A percentile compares a stretch with the other conserved stretches of the same genome.
These are phyloP conservation scores for Citrus cavaleriei DNA, from an alignment of 345 rosid genomes.

Conservation along the genomic window DNA sequence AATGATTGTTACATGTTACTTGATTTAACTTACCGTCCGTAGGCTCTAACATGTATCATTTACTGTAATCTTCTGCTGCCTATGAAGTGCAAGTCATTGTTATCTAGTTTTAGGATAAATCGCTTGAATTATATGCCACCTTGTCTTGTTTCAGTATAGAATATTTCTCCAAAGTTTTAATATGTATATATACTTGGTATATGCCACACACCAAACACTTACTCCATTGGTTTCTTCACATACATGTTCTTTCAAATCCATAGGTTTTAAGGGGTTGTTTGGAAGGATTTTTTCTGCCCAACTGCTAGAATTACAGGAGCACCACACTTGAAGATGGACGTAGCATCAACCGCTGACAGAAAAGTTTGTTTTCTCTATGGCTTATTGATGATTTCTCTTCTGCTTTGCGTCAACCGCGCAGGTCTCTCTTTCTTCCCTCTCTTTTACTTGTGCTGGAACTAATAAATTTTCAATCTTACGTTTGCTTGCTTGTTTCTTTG, in stretches of 20 bases:
- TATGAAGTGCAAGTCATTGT: not conserved
- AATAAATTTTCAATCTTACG: not conserved
- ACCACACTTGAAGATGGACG: slow-evolving; percentile 8
- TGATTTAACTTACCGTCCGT: not conserved
- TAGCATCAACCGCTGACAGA: not conserved
- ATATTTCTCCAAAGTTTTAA: not conserved
- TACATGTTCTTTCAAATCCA: not conserved
- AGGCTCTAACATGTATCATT: not conserved
- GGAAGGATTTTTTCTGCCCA: not conserved
- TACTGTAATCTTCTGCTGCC: not conserved
- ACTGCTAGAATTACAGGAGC: not conserved
- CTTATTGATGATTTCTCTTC: slow-evolving; percentile 9
- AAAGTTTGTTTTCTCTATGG: slow-evolving; percentile 7
- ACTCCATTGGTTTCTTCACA: slow-evolving; percentile 17
- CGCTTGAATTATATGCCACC: not conserved
- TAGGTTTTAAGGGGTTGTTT: not conserved
- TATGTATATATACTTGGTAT: slow-evolving; percentile 4
- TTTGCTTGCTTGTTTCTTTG: not conserved
- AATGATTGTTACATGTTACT: not conserved
- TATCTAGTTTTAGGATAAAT: not conserved
- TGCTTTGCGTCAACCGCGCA: slow-evolving; percentile 6
- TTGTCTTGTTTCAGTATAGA: not conserved
- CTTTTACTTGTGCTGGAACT: not conserved
- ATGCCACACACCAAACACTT: not conserved
- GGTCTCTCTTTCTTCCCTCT: not conserved